These are phyloP conservation scores for Suhomyces emberorum DNA, from an alignment of 805 yeast species.

Conservation along the genomic window DNA sequence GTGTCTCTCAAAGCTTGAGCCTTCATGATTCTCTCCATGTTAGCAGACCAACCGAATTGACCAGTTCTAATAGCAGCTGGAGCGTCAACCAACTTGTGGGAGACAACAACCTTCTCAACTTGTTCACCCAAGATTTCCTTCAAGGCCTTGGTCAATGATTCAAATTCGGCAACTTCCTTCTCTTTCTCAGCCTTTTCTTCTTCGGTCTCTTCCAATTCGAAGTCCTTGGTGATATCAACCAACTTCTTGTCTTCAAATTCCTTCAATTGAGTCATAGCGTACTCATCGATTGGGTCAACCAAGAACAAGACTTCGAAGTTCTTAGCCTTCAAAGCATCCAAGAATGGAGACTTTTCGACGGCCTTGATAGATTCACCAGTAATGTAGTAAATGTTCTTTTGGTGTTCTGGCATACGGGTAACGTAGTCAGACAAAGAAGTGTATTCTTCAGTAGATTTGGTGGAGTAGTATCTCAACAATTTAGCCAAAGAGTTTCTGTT, in stretches of 20 bases:
- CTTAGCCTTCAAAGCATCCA: constrained; percentile 97
- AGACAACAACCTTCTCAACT: constrained; percentile 98
- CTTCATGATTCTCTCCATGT: constrained; percentile 99
- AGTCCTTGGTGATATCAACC: constrained; percentile 98
- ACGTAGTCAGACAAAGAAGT: constrained; percentile 96
- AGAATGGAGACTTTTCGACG: constrained; percentile 98
- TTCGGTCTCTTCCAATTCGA: constrained; percentile 96
- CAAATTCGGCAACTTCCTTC: constrained; percentile 86
- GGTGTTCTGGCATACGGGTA: constrained; percentile 99
- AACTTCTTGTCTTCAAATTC: constrained; percentile 99
- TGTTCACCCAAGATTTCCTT: constrained; percentile 97
- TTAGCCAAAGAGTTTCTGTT: constrained; percentile 95
- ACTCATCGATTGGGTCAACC: constrained; percentile 99
- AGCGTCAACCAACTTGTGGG: constrained; percentile 94
- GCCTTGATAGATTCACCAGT: constrained; percentile 98
- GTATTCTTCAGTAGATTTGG: constrained; percentile 90
- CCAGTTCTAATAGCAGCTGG: constrained; percentile 99
- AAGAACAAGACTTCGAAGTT: constrained; percentile 96
- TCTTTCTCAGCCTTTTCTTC: constrained; percentile 96
- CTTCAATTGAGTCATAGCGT: constrained; percentile 98
- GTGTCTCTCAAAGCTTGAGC: constrained; percentile 99
- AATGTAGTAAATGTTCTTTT: constrained; percentile 98
- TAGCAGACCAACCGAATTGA: constrained; percentile 99
- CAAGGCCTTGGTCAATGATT: constrained; percentile 90
- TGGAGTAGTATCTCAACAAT: constrained; percentile 94